Conservation (phyloP, 2,329 filamentous ascomycete species). For the Fusarium humuli region DNA sequence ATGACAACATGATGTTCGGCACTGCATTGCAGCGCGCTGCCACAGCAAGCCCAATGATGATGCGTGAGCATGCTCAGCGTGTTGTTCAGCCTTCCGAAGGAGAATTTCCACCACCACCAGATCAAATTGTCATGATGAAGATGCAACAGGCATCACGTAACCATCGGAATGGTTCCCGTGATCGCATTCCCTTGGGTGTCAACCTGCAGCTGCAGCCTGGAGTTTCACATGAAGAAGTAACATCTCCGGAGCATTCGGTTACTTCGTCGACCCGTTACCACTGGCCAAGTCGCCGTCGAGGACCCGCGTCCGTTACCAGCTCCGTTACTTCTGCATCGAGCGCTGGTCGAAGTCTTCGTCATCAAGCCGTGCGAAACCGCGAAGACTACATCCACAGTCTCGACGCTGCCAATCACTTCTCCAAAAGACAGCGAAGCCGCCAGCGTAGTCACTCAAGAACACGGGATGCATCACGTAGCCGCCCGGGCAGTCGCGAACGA, state of each 20-base stretch:
- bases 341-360: constrained; percentile 61
- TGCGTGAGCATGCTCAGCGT: constrained; percentile 59
- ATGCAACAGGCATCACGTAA: constrained; percentile 68
- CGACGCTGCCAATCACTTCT: constrained; percentile 77
- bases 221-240: constrained; percentile 65
- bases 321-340: constrained; percentile 69
- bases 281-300: constrained; percentile 66
- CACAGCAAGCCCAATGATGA: constrained; percentile 75
- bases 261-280: constrained; percentile 66
- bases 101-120: constrained; percentile 70
- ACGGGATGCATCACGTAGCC: constrained; percentile 57
- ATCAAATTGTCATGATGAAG: constrained; percentile 70
- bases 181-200: constrained; percentile 79
- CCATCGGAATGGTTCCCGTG: constrained; percentile 77
- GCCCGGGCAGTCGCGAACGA: constrained; percentile 62
- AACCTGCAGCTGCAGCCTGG: constrained; percentile 73
- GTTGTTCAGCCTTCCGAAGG: constrained; percentile 49
- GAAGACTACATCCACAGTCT: constrained; percentile 90
- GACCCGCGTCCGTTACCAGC: constrained; percentile 67
- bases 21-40: constrained; percentile 71
- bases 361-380: constrained; percentile 68
- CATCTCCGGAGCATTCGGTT: constrained; percentile 67
- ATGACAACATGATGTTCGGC: constrained; percentile 57
- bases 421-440: constrained; percentile 65
- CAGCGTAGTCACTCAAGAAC: constrained; percentile 63